Conservation (phyloP, 176 grass and related monocot species). For the Triticum turgidum region DNA sequence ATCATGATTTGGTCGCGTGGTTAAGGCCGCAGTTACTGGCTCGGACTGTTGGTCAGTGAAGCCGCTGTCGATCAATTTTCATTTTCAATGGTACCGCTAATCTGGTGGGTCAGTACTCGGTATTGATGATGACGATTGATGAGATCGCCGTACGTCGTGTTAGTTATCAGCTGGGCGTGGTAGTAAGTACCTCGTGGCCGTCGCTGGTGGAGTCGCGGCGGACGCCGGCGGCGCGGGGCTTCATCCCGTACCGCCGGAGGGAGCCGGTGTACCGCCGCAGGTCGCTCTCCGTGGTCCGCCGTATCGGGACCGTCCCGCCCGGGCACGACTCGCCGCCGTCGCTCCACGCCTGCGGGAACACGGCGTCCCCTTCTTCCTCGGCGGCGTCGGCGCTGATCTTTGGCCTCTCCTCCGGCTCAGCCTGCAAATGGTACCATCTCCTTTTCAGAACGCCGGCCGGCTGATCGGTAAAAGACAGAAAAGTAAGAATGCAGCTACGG, state of each 20-base stretch:
- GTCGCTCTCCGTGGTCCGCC: conserved; percentile 55
- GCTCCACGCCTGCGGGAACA: conserved; percentile 66
- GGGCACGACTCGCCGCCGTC: conserved; percentile 57
- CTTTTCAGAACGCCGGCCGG: background rate
- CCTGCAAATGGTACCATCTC: conserved; percentile 4
- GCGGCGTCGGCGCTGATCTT: background rate
- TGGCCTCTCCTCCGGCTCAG: conserved; percentile 49
- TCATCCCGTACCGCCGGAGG: conserved; percentile 62
- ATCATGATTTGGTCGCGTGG: conserved; percentile 30
- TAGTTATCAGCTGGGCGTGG: background rate
- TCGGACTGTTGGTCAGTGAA: background rate
- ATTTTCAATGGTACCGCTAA: background rate
- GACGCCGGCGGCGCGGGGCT: conserved; percentile 30
- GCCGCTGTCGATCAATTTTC: background rate
- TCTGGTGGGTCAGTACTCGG: background rate
- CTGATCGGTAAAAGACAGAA: background rate
- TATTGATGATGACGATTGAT: background rate
- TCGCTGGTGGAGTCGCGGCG: conserved; percentile 76
- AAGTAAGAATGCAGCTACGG: background rate
- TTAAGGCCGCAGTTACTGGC: conserved; percentile 22
- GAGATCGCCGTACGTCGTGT: background rate
- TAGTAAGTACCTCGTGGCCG: conserved; percentile 67
- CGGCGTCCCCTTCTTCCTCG: background rate
- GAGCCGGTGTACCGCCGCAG: conserved; percentile 46
- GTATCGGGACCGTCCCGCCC: conserved; percentile 54